These are phyloP conservation scores for Oryza nivara DNA, from an alignment of 176 grass and related monocot species.

Conservation along the genomic window DNA sequence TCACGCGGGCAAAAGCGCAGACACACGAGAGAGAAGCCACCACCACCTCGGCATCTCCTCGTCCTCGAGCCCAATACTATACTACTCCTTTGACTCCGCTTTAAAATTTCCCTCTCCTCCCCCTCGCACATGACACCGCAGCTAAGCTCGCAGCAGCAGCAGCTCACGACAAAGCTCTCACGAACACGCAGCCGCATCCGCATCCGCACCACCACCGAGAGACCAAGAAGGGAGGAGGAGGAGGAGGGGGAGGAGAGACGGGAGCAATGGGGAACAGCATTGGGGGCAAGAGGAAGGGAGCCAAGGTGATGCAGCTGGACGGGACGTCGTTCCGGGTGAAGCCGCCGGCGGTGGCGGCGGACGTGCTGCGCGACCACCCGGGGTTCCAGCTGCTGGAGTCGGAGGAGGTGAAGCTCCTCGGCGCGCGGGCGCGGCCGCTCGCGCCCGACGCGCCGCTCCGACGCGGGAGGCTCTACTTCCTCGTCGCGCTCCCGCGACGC, in stretches of 20 bases:
- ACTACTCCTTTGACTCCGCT: conserved; percentile 36
- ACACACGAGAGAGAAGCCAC: conserved; percentile 4
- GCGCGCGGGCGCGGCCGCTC: conserved; percentile 61
- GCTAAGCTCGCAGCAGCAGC: not conserved
- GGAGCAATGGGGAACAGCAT: conserved; percentile 85
- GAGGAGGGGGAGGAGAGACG: not conserved
- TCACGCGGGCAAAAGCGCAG: conserved; percentile 31
- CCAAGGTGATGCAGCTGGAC: conserved; percentile 97
- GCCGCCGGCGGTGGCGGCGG: conserved; percentile 52
- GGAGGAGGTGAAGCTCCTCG: conserved; percentile 77
- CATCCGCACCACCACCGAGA: not conserved
- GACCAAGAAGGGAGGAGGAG: not conserved
- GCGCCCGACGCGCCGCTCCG: conserved; percentile 49
- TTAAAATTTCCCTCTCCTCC: conserved; percentile 36
- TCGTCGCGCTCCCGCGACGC: conserved; percentile 73
- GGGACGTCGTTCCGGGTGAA: conserved; percentile 78
- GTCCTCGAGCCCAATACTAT: conserved; percentile 15
- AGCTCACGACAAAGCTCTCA: conserved; percentile 6
- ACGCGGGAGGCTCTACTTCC: conserved; percentile 72
- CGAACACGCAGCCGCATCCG: not conserved
- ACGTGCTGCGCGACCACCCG: conserved; percentile 70
- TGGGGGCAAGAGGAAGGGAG: conserved; percentile 63
- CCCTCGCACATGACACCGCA: not conserved
- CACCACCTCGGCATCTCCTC: conserved; percentile 8
- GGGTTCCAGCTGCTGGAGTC: conserved; percentile 74